Percentiles rank a stretch among this genome's conserved stretches.
phyloP scores from a whole-genome alignment of 306 rosid genomes.

The Clitoria ternatea region DNA sequence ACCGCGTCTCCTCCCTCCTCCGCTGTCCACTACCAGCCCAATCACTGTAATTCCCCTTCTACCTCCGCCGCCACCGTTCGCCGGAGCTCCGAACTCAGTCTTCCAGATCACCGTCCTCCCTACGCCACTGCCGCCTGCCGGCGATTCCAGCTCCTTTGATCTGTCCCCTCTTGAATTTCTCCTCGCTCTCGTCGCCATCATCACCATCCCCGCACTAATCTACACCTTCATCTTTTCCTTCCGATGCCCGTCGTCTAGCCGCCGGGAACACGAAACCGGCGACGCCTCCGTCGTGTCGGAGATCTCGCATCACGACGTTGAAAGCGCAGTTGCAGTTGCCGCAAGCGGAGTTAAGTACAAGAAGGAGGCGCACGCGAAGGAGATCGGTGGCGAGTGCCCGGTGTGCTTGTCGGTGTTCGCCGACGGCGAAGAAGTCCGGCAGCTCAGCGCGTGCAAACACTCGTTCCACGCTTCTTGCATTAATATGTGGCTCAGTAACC shows the following conservation, averaged over 20 bases:
- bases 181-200: constrained; percentile 63
- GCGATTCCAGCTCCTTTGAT: constrained; percentile 43
- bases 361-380: constrained; percentile 44
- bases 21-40: neutral
- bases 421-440: constrained; percentile 65
- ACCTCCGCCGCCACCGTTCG: constrained; percentile 39
- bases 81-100: constrained; percentile 35
- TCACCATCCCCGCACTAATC: constrained; percentile 68
- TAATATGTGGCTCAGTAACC: constrained; percentile 57
- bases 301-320: constrained; percentile 14
- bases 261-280: constrained; percentile 7
- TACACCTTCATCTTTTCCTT: constrained; percentile 67
- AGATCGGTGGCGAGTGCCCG: constrained; percentile 63
- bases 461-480: constrained; percentile 66
- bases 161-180: constrained; percentile 80
- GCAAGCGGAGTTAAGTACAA: constrained; percentile 29
- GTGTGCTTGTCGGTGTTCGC: constrained; percentile 65
- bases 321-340: neutral
- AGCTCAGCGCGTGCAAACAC: constrained; percentile 60
- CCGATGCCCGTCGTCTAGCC: constrained; percentile 53
- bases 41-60: neutral
- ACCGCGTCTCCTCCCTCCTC: constrained; percentile 3
- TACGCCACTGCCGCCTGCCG: constrained; percentile 38
- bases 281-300: constrained; percentile 25
- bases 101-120: constrained; percentile 20